These are phyloP conservation scores for Salix brachista DNA, from an alignment of 345 rosid species.

Conservation along the genomic window DNA sequence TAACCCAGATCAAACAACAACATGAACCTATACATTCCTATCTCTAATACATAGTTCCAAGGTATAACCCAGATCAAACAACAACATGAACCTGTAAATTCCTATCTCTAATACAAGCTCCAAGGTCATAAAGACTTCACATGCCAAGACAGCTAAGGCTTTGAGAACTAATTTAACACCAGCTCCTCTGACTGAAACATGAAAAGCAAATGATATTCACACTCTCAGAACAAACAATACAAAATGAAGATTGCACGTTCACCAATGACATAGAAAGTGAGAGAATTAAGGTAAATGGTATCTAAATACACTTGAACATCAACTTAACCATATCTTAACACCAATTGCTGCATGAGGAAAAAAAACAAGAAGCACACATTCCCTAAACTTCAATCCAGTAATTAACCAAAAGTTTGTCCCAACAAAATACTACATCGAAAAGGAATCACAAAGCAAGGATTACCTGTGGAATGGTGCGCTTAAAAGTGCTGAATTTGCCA, in stretches of 20 bases:
- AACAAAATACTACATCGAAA: not conserved
- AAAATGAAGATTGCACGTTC: not conserved
- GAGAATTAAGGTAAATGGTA: not conserved
- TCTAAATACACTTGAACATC: not conserved
- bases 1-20: not conserved
- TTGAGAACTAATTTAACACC: not conserved
- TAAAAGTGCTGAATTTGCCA: conserved; percentile 95
- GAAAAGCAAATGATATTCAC: not conserved
- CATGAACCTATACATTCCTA: not conserved
- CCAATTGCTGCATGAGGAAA: too few relatives aligned
- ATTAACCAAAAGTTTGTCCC: not conserved
- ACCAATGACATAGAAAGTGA: not conserved
- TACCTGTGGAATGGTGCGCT: conserved; percentile 99
- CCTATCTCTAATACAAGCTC: not conserved
- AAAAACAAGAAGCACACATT: not conserved
- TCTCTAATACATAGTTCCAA: not conserved
- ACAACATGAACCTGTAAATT: not conserved
- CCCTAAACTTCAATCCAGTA: conserved; percentile 5
- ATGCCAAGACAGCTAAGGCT: not conserved
- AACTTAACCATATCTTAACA: too few relatives aligned
- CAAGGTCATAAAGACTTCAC: not conserved
- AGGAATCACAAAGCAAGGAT: conserved; percentile 19
- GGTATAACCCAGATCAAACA: not conserved
- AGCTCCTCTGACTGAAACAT: not conserved
- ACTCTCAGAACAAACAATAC: not conserved